phyloP scores from a whole-genome alignment of 495 filamentous ascomycete genomes.

The Hypoxylon trugodes region DNA sequence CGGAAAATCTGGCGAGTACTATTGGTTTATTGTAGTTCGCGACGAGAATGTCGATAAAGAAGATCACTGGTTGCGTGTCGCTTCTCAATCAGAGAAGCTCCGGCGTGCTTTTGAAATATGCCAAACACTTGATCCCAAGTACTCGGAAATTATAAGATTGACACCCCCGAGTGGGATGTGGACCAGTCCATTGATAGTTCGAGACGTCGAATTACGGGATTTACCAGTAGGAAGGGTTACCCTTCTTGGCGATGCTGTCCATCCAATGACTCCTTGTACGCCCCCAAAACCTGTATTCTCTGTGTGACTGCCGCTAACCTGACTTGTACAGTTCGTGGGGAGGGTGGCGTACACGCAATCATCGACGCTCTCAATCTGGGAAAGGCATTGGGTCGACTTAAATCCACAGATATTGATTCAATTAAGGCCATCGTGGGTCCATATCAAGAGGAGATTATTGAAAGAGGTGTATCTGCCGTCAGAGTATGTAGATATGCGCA shows the following conservation, averaged over 20 bases:
- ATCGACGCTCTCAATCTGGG: slow-evolving; percentile 44
- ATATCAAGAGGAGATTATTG: slow-evolving; percentile 29
- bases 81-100: slow-evolving; percentile 30
- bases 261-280: slow-evolving; percentile 71
- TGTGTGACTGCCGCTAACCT: background rate
- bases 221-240: slow-evolving; percentile 54
- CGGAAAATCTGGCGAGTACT: slow-evolving; percentile 36
- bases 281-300: background rate
- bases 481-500: slow-evolving; percentile 12
- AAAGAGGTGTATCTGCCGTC: slow-evolving; percentile 21
- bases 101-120: slow-evolving; percentile 24
- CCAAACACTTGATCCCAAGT: slow-evolving; percentile 23
- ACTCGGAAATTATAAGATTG: slow-evolving; percentile 31
- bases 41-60: slow-evolving; percentile 22
- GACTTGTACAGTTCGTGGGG: slow-evolving; percentile 48
- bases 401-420: background rate
- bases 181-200: slow-evolving; percentile 7
- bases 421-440: slow-evolving; percentile 14
- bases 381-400: slow-evolving; percentile 18
- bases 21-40: slow-evolving; percentile 34
- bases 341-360: slow-evolving; percentile 56
- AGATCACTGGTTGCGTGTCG: slow-evolving; percentile 41
- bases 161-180: slow-evolving; percentile 23
- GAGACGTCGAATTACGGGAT: slow-evolving; percentile 29
- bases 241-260: slow-evolving; percentile 67